These are phyloP conservation scores for Amanita exitialis DNA, from an alignment of 768 basidiomycete species.

Conservation along the genomic window DNA sequence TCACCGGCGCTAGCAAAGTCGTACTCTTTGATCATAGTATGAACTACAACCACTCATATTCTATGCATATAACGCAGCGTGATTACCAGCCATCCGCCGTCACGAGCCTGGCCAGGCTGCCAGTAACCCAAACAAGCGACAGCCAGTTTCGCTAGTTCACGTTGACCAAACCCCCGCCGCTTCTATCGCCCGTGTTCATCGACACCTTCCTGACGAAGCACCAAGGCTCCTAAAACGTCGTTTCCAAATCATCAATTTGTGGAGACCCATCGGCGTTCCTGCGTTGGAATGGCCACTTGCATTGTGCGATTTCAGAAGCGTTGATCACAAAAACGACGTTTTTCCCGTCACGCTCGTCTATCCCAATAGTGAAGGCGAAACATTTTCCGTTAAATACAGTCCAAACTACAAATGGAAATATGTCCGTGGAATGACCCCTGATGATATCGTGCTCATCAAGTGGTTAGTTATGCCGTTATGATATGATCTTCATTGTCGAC, in stretches of 20 bases:
- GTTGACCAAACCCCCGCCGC: slow-evolving; percentile 42
- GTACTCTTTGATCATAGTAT: slow-evolving; percentile 40
- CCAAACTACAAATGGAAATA: slow-evolving; percentile 45
- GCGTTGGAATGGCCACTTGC: slow-evolving; percentile 42
- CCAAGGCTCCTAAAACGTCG: slow-evolving; percentile 32
- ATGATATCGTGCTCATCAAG: slow-evolving; percentile 43
- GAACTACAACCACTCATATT: not conserved
- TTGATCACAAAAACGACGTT: slow-evolving; percentile 30
- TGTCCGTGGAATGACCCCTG: slow-evolving; percentile 31
- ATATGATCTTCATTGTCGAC: not conserved
- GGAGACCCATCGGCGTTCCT: slow-evolving; percentile 41
- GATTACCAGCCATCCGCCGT: slow-evolving; percentile 33
- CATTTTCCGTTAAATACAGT: slow-evolving; percentile 34
- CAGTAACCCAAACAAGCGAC: slow-evolving; percentile 25
- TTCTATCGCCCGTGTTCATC: slow-evolving; percentile 35
- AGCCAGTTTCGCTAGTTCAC: slow-evolving; percentile 37
- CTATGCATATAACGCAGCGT: not conserved
- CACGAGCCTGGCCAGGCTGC: slow-evolving; percentile 26
- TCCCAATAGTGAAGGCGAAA: slow-evolving; percentile 44
- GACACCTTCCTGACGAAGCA: slow-evolving; percentile 40
- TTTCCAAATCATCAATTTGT: slow-evolving; percentile 53
- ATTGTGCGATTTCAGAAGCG: slow-evolving; percentile 39
- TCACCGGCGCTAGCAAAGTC: slow-evolving; percentile 50
- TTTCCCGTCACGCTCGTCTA: slow-evolving; percentile 35
- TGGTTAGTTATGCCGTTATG: slow-evolving; percentile 23